These are phyloP conservation scores for Trichoderma citrinoviride DNA, from an alignment of 2,329 filamentous ascomycete genomes.

Conservation along the genomic window DNA sequence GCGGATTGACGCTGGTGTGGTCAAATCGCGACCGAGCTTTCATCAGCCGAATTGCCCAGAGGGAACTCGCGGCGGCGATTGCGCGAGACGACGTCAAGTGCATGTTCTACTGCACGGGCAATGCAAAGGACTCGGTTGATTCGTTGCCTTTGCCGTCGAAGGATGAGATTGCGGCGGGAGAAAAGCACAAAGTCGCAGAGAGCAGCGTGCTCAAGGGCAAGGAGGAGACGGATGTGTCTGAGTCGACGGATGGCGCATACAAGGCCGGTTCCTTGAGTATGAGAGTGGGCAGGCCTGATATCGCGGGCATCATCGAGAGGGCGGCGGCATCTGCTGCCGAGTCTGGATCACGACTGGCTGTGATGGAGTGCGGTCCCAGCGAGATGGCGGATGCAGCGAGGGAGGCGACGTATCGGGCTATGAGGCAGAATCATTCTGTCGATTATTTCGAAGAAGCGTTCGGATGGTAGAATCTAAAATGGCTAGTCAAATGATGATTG, in stretches of 20 bases:
- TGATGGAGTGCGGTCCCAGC: neutral
- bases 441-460: slow-evolving; percentile 15
- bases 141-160: neutral
- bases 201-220: neutral
- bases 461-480: neutral
- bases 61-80: neutral
- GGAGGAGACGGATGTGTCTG: neutral
- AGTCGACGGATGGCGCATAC: neutral
- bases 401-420: slow-evolving; percentile 1
- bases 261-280: neutral
- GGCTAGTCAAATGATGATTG: neutral
- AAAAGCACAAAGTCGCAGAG: neutral
- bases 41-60: neutral
- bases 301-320: neutral
- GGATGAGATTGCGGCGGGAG: neutral
- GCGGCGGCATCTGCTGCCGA: neutral
- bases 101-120: neutral
- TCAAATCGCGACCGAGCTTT: neutral
- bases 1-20: slow-evolving; percentile 2
- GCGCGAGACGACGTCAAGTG: neutral
- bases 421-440: neutral
- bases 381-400: neutral
- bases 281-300: neutral
- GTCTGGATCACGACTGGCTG: slow-evolving; percentile 9
- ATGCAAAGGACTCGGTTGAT: neutral